Evolutionary conservation across 805 yeast genomes (phyloP), one percentile per base, ranked within the genome.

Genomic region (Candida vartiovaarae): DNA sequence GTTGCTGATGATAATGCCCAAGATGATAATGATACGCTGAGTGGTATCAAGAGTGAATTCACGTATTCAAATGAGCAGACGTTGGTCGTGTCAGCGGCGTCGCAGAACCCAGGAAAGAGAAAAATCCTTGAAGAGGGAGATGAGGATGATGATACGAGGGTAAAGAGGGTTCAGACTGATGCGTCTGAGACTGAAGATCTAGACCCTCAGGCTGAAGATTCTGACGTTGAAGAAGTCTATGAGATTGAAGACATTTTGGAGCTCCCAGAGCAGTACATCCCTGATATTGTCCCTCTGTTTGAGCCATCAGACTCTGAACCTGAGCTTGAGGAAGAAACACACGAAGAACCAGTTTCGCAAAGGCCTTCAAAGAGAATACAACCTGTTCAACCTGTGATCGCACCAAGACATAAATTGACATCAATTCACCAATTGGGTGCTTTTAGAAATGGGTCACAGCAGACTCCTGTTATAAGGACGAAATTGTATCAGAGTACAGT

Each of bases 391-490:
- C 33, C 26, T 5, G 6, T 23, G 11, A 26, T 36, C 15, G 32
- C 31, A 36, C n/a, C 38, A 28, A n/a, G 10, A 24, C 35, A 25
- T 9, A 34, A 33, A 15, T n/a, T 40, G 25, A 41, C 32, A 25
- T 28, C 40, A 29, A 9, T 38, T 34, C 24, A 31, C 32, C 23
- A 24, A 6, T 40, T 50, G 10, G 45, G 54, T 4, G 49, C 53
- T 2, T 53, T 47, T 33, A 41, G 43, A 32, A 46, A 48, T 45
- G 49, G 41, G 3, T 10, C 39, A 5, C 30, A 20, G 11, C 15
- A 37, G 23, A 33, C 28, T 15, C 23, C 28, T 2, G n/a, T 20
- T 3, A 15, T 31, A 9, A 25, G n/a, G 38, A 32, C 31, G 27
- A 33, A 20, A 8, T 20, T 20, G 29, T 39, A 29, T 9, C 45